phyloP scores from a whole-genome alignment of 352 stramenopile genomes.

The Globisporangium lucens region DNA sequence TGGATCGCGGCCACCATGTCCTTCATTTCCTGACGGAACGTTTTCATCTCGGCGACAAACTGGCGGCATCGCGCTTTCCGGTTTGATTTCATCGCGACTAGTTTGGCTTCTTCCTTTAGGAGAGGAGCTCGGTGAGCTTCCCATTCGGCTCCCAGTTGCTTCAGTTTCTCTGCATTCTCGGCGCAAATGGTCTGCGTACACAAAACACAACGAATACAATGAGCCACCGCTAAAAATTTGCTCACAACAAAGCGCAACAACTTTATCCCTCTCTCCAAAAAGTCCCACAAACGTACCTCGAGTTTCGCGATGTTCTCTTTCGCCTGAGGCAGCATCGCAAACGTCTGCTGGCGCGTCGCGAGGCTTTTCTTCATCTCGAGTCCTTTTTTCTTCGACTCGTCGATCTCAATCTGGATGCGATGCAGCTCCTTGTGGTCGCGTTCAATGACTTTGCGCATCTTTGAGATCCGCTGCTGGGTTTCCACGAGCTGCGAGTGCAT shows the following conservation, averaged over 20 bases:
- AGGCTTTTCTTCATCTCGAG: conserved; percentile 48
- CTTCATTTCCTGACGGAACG: conserved; percentile 59
- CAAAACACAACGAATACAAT: background rate
- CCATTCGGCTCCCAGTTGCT: conserved; percentile 51
- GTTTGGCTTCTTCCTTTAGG: conserved; percentile 37
- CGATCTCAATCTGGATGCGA: conserved; percentile 28
- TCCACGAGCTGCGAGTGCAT: conserved; percentile 32
- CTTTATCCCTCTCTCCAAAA: background rate
- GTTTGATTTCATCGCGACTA: conserved; percentile 43
- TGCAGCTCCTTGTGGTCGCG: conserved; percentile 28
- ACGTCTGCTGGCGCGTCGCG: conserved; percentile 44
- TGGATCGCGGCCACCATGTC: conserved; percentile 60
- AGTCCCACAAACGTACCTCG: conserved; percentile 25
- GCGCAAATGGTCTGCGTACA: conserved; percentile 44
- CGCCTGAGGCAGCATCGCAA: conserved; percentile 64
- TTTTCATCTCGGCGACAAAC: conserved; percentile 68
- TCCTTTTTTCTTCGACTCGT: conserved; percentile 28
- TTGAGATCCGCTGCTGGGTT: conserved; percentile 31
- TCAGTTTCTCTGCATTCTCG: conserved; percentile 48
- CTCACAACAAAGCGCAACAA: background rate
- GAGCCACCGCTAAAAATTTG: background rate
- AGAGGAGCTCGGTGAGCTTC: conserved; percentile 43
- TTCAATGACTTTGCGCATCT: conserved; percentile 41
- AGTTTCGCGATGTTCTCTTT: conserved; percentile 68
- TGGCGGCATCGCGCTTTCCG: conserved; percentile 52